Percentiles rank a stretch among this genome's conserved stretches.
Conservation (phyloP, 2,329 filamentous ascomycete genomes). For the Nannizziopsis barbatae region DNA sequence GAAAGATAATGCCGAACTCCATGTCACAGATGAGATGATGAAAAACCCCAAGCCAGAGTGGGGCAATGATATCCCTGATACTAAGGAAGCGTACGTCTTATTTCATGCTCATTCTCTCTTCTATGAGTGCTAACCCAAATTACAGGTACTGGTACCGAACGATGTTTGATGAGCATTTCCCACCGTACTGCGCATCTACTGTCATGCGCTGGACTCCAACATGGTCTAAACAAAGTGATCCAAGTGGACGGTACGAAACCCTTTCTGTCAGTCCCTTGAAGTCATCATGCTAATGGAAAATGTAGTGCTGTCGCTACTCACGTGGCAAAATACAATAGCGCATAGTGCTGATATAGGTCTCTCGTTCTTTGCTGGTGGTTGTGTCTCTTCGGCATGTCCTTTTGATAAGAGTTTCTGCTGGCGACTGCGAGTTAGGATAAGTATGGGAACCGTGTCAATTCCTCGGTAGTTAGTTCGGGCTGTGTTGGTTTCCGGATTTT, state of each 20-base stretch:
- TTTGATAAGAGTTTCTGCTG: background rate
- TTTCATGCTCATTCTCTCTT: background rate
- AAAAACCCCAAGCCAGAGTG: conserved; percentile 96
- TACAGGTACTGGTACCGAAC: conserved; percentile 83
- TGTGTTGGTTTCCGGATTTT: background rate
- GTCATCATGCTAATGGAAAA: conserved; percentile 14
- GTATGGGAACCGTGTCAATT: no score
- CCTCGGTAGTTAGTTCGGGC: no score
- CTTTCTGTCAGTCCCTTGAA: background rate
- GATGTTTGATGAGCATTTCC: conserved; percentile 99
- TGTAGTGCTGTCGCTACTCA: conserved; percentile 64
- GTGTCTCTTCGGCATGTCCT: conserved; percentile 13
- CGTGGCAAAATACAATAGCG: conserved; percentile 57
- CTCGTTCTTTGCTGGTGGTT: conserved; percentile 6
- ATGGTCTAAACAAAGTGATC: conserved; percentile 93
- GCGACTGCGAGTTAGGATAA: background rate
- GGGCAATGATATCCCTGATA: conserved; percentile 84
- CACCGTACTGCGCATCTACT: conserved; percentile 75
- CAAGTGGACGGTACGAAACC: conserved; percentile 64
- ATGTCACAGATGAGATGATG: conserved; percentile 95
- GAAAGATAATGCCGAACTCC: conserved; percentile 82
- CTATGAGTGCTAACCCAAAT: background rate
- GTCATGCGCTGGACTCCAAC: conserved; percentile 96
- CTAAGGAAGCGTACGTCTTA: conserved; percentile 74
- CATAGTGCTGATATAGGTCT: conserved; percentile 14